phyloP scores from a whole-genome alignment of 1,139 yeast species.

The Geotrichum phurueaensis region DNA sequence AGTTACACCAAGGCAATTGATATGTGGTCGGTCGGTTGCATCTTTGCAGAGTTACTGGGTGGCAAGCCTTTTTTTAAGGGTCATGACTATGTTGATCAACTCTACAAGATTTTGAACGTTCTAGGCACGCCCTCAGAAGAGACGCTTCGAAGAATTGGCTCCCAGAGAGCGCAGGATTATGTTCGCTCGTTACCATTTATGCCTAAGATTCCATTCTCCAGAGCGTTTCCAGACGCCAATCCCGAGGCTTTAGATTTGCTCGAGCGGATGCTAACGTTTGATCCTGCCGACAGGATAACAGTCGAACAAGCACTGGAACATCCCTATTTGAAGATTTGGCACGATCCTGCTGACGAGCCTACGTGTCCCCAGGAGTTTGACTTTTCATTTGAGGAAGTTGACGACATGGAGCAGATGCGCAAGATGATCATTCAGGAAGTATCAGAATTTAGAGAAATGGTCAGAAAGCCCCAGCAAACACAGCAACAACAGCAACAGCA shows the following conservation, averaged over 20 bases:
- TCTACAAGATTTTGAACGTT: slow-evolving; percentile 76
- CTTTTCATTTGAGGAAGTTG: slow-evolving; percentile 81
- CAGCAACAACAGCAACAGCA: slow-evolving; percentile 23
- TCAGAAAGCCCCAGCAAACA: slow-evolving; percentile 56
- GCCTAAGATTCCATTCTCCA: slow-evolving; percentile 71
- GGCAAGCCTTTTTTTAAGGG: slow-evolving; percentile 92
- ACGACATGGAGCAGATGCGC: slow-evolving; percentile 72
- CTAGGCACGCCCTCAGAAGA: slow-evolving; percentile 89
- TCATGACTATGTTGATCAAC: slow-evolving; percentile 90
- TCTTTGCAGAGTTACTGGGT: slow-evolving; percentile 85
- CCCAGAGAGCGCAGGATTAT: slow-evolving; percentile 85
- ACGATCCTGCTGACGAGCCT: slow-evolving; percentile 93
- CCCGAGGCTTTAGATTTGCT: slow-evolving; percentile 81
- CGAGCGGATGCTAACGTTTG: slow-evolving; percentile 76
- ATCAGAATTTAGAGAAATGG: slow-evolving; percentile 67
- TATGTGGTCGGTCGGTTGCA: slow-evolving; percentile 96
- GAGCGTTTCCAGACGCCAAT: slow-evolving; percentile 76
- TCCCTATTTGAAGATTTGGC: slow-evolving; percentile 90
- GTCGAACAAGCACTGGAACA: slow-evolving; percentile 87
- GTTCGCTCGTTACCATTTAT: slow-evolving; percentile 78
- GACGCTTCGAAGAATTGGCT: slow-evolving; percentile 77
- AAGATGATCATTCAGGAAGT: slow-evolving; percentile 80
- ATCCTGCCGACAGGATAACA: slow-evolving; percentile 79
- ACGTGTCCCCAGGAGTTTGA: slow-evolving; percentile 78
- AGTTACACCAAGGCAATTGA: slow-evolving; percentile 94